Evolutionary conservation across 1,284 basidiomycete species (phyloP), one percentile per base, ranked within the genome.

Genomic region (Agaricales sp.): DNA sequence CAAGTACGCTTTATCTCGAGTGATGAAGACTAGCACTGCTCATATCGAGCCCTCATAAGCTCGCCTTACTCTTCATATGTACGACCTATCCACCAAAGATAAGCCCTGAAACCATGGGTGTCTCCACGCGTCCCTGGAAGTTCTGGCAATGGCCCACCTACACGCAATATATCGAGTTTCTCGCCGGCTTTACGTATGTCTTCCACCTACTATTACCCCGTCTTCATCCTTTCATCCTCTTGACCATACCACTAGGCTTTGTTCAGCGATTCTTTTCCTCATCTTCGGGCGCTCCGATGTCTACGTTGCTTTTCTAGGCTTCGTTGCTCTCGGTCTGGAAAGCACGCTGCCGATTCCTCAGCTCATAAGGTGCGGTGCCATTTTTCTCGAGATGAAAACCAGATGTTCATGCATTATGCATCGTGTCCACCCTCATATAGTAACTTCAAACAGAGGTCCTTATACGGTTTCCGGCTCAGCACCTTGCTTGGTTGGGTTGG

Each of bases 131-230:
- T 35, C 86, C 81, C 1, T 70, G 86, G 52, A 74, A 79, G 4
- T 92, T 92, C 63, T 93, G 89, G 89, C 86, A 92, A 59, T 93
- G 89, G 89, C 65, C 72, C 41, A 76, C 71, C 13, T 92, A 89
- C 60, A 65, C 75, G 1, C 81, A 86, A 57, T 85, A 93, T 60
- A 69, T 92, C 50, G 85, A 92, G 60, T 92, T 89, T 63, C 70
- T 93, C 46, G 80, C 82, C n/a, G 82, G 77, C 11, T 73, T 86
- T 54, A 82, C 88, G 87, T 88, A 71, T 65, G 6, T 43, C 54
- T 30, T 51, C 49, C 39, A 11, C 8, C 16, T 4, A n/a, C 39
- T 38, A 53, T 50, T 51, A 26, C 20, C 47, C 21, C 46, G 54
- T 26, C 44, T 51, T 25, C 41, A 18, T 45, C 24, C 51, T 48